A percentile compares a stretch with the other conserved stretches of the same genome.
These are phyloP conservation scores for Fusarium sp. DNA, from an alignment of 2,329 filamentous ascomycete genomes.

Conservation along the genomic window DNA sequence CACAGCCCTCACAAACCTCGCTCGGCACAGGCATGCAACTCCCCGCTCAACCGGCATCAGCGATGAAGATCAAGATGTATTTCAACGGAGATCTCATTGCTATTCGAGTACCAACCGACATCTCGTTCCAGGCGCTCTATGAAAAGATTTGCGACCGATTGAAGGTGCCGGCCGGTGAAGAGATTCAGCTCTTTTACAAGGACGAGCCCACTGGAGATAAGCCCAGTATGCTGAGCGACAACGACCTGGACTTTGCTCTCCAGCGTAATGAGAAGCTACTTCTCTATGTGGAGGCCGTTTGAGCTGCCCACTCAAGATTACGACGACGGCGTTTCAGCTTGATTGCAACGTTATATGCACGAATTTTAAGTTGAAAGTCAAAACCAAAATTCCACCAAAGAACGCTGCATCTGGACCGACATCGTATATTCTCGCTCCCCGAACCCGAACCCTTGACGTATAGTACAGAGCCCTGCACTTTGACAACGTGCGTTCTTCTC, in stretches of 20 bases:
- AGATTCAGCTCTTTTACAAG: constrained; percentile 84
- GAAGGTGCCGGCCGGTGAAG: constrained; percentile 75
- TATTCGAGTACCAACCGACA: constrained; percentile 86
- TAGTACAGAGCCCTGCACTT: constrained; percentile 16
- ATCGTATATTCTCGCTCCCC: constrained; percentile 18
- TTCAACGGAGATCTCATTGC: constrained; percentile 93
- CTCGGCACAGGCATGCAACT: constrained; percentile 60
- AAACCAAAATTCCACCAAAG: constrained; percentile 20
- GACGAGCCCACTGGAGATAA: constrained; percentile 84
- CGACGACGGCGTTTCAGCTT: constrained; percentile 37
- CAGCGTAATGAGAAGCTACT: constrained; percentile 89
- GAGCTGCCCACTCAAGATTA: constrained; percentile 33
- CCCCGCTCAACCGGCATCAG: constrained; percentile 54
- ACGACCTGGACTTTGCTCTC: constrained; percentile 83
- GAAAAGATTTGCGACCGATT: constrained; percentile 88
- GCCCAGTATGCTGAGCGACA: constrained; percentile 79
- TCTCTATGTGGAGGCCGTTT: constrained; percentile 72
- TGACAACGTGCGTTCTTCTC: constrained; percentile 14
- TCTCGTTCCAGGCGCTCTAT: constrained; percentile 80
- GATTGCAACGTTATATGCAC: constrained; percentile 20
- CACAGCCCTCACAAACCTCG: constrained; percentile 59
- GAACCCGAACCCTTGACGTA: constrained; percentile 5
- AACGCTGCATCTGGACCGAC: constrained; percentile 1
- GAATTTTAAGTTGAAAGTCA: constrained; percentile 16
- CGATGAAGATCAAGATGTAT: constrained; percentile 94